Evolutionary conservation across 805 yeast genomes (phyloP), one percentile per base, ranked within the genome.

Genomic region (Metschnikowia baotianmanensis): DNA sequence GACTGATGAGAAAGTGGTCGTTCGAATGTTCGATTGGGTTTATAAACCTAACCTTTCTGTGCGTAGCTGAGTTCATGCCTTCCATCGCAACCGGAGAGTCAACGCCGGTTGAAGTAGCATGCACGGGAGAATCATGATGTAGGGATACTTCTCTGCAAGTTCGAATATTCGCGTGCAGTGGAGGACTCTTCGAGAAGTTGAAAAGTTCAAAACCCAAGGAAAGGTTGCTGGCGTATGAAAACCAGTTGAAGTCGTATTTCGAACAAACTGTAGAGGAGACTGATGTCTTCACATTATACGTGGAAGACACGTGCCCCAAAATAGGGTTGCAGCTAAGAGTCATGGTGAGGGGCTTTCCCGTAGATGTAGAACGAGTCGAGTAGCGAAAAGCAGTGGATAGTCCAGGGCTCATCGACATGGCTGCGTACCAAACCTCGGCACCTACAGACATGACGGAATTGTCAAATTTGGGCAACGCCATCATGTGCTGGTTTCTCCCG

Each of bases 271-370:
- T 83, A 1, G 91, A 78, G 22, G 77, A 74, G 2, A 80, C 72
- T 5, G 86, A 78, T 0, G 96, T 86, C 54, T 83, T 82, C 24
- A 89, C 87, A 1, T 96, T 79, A 58, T 90, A 93, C 0, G 96
- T 83, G 1, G 95, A 82, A 3, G 95, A 82, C 2, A 93, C 63
- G 50, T 89, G 90, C 2, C 99, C 99, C 57, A 91, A 69, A 12
- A 93, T 68, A 1, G 99, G 99, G 59, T 93, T 93, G 43, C 83
- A 73, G 0, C 96, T 82, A 28, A 91, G 56, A 0, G 98, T 85
- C 74, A 93, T 76, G 0, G 96, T 86, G 47, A 90, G 64, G 0
- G 99, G 99, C 47, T 87, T 84, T 3, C 95, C 95, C 0, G 96
- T 85, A 31, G 86, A 78, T 0, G 93, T 80, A 0, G 96, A 80